These are phyloP conservation scores for Draba incana DNA, from an alignment of 345 rosid species.

Conservation along the genomic window DNA sequence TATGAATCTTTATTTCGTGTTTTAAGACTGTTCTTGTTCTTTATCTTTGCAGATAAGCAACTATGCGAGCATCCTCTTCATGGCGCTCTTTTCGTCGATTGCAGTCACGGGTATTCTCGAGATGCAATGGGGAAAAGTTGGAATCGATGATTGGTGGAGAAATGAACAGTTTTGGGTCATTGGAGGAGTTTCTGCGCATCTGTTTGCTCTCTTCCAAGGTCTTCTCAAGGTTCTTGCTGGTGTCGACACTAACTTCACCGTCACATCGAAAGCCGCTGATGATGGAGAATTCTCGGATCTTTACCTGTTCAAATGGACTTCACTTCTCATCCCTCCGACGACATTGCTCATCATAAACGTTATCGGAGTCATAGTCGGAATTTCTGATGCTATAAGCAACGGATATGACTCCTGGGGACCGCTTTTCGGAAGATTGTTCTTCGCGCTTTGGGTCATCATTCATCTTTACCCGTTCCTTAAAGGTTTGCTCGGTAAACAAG, in stretches of 20 bases:
- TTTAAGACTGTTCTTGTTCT: background rate
- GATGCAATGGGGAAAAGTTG: constrained; percentile 99
- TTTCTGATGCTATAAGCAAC: constrained; percentile 93
- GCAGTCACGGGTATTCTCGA: constrained; percentile 94
- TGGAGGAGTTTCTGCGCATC: constrained; percentile 94
- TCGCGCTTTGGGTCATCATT: constrained; percentile 89
- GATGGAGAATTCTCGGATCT: constrained; percentile 95
- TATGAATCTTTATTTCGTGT: constrained; percentile 11
- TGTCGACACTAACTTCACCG: constrained; percentile 89
- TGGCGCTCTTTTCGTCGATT: constrained; percentile 86
- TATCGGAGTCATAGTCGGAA: constrained; percentile 87
- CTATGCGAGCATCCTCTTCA: constrained; percentile 86
- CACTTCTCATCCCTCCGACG: constrained; percentile 83
- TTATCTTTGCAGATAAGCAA: constrained; percentile 80
- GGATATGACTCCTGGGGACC: constrained; percentile 99
- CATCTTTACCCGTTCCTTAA: constrained; percentile 99
- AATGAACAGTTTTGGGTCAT: constrained; percentile 99
- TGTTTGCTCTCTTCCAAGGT: constrained; percentile 96
- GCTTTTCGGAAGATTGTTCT: constrained; percentile 87
- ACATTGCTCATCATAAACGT: constrained; percentile 86
- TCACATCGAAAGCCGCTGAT: constrained; percentile 92
- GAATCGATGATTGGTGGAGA: constrained; percentile 98
- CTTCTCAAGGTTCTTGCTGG: constrained; percentile 94
- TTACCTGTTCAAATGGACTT: constrained; percentile 97
- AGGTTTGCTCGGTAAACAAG: constrained; percentile 95